phyloP scores from a whole-genome alignment of 176 grass and related monocot genomes.

The Aegilops bicornis region DNA sequence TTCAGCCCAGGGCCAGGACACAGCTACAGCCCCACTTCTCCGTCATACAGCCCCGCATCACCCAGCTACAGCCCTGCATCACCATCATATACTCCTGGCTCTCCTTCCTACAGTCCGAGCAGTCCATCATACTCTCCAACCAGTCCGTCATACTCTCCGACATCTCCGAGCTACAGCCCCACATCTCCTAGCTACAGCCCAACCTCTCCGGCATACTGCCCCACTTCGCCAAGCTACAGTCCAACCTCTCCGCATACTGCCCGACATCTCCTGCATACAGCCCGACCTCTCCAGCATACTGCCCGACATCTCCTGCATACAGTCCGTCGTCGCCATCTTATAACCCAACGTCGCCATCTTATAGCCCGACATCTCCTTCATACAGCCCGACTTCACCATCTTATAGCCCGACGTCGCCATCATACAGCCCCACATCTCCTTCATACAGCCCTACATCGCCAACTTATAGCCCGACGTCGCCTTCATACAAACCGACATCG shows the following conservation, averaged over 20 bases:
- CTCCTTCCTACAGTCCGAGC: constrained; percentile 60
- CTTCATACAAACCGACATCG: constrained; percentile 63
- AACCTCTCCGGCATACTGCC: constrained; percentile 51
- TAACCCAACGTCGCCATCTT: constrained; percentile 52
- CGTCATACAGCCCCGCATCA: constrained; percentile 51
- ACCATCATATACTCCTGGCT: constrained; percentile 58
- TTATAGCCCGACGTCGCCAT: constrained; percentile 48
- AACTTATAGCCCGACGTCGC: constrained; percentile 71
- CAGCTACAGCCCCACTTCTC: constrained; percentile 55
- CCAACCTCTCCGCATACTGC: constrained; percentile 48
- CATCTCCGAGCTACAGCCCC: constrained; percentile 58
- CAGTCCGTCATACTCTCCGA: constrained; percentile 56
- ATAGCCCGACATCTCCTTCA: constrained; percentile 52
- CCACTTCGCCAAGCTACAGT: constrained; percentile 59
- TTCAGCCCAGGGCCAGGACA: constrained; percentile 56
- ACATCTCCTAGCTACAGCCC: constrained; percentile 62
- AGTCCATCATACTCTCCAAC: constrained; percentile 70
- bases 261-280: constrained; percentile 60
- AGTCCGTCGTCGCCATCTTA: constrained; percentile 61
- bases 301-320: constrained; percentile 59
- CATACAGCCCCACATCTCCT: constrained; percentile 47
- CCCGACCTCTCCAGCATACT: constrained; percentile 54
- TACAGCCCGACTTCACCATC: constrained; percentile 56
- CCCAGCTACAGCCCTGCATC: constrained; percentile 56
- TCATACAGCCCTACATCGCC: constrained; percentile 58